Evolutionary conservation across 805 yeast genomes (phyloP).

Genomic region (Teunomyces gatunensis): DNA sequence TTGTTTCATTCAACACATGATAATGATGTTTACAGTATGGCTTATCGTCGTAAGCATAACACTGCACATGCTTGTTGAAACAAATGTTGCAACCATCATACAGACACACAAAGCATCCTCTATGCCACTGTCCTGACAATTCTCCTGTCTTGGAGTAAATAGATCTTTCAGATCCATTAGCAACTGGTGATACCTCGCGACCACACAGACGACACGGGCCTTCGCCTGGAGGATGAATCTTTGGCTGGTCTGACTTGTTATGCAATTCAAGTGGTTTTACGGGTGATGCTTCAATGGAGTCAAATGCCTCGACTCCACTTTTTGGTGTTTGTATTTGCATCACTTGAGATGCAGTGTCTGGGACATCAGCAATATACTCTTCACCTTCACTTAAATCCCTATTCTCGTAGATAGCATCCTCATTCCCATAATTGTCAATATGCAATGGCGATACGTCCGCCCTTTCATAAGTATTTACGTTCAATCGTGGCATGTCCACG

Average conservation of each 20-base stretch:
- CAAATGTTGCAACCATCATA: conserved; percentile 48
- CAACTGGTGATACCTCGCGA: conserved; percentile 42
- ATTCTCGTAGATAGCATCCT: not conserved
- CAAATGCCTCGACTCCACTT: not conserved
- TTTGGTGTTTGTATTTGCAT: conserved; percentile 3
- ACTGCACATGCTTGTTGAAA: conserved; percentile 59
- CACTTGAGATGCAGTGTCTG: not conserved
- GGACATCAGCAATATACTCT: not conserved
- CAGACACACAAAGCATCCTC: conserved; percentile 76
- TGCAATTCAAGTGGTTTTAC: not conserved
- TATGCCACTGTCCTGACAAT: conserved; percentile 91
- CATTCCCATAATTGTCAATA: not conserved
- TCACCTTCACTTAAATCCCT: not conserved
- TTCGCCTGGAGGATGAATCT: conserved; percentile 52
- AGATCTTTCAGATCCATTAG: conserved; percentile 47
- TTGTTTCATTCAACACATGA: conserved; percentile 71
- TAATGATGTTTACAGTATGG: conserved; percentile 82
- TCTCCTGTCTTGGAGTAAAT: conserved; percentile 86
- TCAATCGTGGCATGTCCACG: not conserved
- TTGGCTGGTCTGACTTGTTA: not conserved
- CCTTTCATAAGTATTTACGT: not conserved
- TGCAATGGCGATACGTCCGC: not conserved
- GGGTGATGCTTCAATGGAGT: conserved; percentile 7
- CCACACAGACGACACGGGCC: conserved; percentile 83
- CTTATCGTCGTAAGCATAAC: conserved; percentile 73